Evolutionary conservation across 2,329 filamentous ascomycete genomes (phyloP).

Genomic region (Ophiognomonia clavigignenti-juglandacearum): DNA sequence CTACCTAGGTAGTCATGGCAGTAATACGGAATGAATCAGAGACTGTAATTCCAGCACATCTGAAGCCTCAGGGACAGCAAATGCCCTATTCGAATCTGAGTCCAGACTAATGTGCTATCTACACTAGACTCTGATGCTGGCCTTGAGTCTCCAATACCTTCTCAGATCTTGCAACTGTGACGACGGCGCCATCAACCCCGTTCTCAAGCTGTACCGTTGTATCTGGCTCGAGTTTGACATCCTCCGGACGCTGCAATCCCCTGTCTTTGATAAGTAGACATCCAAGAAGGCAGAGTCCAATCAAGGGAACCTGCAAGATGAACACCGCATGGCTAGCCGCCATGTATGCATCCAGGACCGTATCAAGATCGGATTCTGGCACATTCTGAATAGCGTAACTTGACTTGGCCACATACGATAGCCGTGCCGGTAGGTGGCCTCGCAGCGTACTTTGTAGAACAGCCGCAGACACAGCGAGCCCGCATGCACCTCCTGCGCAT

Average conservation of each 20-base stretch:
- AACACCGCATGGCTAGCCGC: conserved; percentile 51
- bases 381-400: conserved; percentile 22
- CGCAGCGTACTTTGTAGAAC: conserved; percentile 26
- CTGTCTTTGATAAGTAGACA: conserved; percentile 47
- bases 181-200: neutral
- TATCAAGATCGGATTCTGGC: conserved; percentile 5
- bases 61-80: too few relatives aligned
- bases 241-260: conserved; percentile 33
- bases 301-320: conserved; percentile 49
- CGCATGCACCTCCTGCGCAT: conserved; percentile 51
- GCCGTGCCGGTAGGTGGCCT: conserved; percentile 22
- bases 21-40: too few relatives aligned
- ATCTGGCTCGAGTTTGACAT: neutral
- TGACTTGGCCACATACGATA: conserved; percentile 15
- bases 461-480: conserved; percentile 37
- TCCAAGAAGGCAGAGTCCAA: conserved; percentile 43
- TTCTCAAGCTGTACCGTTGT: neutral
- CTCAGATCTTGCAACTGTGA: too few relatives aligned
- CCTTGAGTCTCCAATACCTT: too few relatives aligned
- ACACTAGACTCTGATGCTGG: too few relatives aligned
- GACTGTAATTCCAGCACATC: too few relatives aligned
- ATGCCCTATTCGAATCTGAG: too few relatives aligned
- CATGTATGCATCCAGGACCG: conserved; percentile 39
- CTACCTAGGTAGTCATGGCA: neutral
- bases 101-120: too few relatives aligned